These are phyloP conservation scores for Penicillium expansum DNA, from an alignment of 2,329 filamentous ascomycete species.

Conservation along the genomic window DNA sequence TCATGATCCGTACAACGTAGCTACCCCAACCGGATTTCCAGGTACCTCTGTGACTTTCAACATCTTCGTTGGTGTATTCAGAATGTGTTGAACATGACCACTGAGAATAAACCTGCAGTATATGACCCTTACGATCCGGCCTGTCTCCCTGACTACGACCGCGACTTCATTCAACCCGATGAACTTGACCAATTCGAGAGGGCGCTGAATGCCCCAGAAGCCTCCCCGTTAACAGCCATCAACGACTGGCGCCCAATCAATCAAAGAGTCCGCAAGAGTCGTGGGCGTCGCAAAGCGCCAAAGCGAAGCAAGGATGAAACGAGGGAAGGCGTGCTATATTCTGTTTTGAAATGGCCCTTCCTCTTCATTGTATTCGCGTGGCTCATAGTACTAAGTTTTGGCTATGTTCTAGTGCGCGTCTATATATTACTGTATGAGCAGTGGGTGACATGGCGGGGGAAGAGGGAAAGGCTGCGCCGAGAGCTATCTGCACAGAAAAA, in stretches of 20 bases:
- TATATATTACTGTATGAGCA: slow-evolving; percentile 95
- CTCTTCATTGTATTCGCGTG: slow-evolving; percentile 75
- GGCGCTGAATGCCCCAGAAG: slow-evolving; percentile 79
- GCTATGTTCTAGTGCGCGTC: slow-evolving; percentile 76
- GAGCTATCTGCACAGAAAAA: slow-evolving; percentile 68
- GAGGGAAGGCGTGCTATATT: slow-evolving; percentile 87
- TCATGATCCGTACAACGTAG: slow-evolving; percentile 8
- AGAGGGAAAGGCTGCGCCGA: slow-evolving; percentile 66
- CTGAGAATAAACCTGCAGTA: slow-evolving; percentile 25
- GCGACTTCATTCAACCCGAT: slow-evolving; percentile 70
- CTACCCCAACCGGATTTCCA: slow-evolving; percentile 18
- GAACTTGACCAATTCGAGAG: slow-evolving; percentile 76
- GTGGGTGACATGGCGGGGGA: slow-evolving; percentile 83
- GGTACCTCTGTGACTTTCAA: background rate
- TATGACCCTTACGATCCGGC: slow-evolving; percentile 64
- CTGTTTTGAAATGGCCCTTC: slow-evolving; percentile 86
- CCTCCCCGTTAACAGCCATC: slow-evolving; percentile 75
- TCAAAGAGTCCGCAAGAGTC: slow-evolving; percentile 59
- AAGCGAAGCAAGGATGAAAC: slow-evolving; percentile 80
- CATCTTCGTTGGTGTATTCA: slow-evolving; percentile 10
- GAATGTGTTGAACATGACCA: slow-evolving; percentile 33
- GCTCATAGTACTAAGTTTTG: slow-evolving; percentile 69
- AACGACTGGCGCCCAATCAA: slow-evolving; percentile 95
- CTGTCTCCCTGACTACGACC: slow-evolving; percentile 73
- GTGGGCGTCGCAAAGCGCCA: slow-evolving; percentile 44